These are phyloP conservation scores for Aquilaria malaccensis DNA, from an alignment of 345 rosid species.

Conservation along the genomic window DNA sequence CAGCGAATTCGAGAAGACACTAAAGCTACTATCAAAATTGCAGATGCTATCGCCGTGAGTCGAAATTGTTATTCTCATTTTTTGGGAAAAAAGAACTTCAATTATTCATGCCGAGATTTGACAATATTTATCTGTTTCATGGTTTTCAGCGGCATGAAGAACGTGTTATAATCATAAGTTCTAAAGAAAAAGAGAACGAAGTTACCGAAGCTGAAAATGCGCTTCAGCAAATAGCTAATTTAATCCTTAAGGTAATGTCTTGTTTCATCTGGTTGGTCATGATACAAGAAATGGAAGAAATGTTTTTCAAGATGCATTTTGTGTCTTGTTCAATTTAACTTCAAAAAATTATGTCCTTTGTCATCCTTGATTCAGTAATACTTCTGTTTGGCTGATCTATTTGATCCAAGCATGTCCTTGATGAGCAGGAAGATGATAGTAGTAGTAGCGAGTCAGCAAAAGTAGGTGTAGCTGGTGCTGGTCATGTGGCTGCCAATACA, in stretches of 20 bases:
- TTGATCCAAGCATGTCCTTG: not conserved
- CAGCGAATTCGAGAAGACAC: slow-evolving; percentile 68
- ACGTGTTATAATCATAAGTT: slow-evolving; percentile 65
- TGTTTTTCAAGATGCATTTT: too few species aligned
- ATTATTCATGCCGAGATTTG: not conserved
- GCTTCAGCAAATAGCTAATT: slow-evolving; percentile 41
- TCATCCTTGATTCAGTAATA: too few species aligned
- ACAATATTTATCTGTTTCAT: not conserved
- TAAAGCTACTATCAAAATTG: slow-evolving; percentile 59
- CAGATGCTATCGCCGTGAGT: slow-evolving; percentile 51
- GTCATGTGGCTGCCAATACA: slow-evolving; percentile 57
- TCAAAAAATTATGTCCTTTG: too few species aligned
- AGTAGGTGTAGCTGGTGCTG: slow-evolving; percentile 21
- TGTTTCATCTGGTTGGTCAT: not conserved
- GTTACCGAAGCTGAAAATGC: slow-evolving; percentile 56
- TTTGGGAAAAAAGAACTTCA: not conserved
- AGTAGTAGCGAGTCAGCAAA: slow-evolving; percentile 22
- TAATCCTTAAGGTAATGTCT: slow-evolving; percentile 38
- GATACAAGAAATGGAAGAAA: too few species aligned
- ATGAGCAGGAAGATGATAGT: slow-evolving; percentile 45
- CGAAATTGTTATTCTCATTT: not conserved
- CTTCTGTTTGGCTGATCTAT: too few species aligned
- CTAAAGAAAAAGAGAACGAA: slow-evolving; percentile 34
- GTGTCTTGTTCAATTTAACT: too few species aligned
- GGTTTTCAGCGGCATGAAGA: slow-evolving; percentile 56